phyloP scores from a whole-genome alignment of 768 basidiomycete genomes.

The Mycena sanguinolenta region DNA sequence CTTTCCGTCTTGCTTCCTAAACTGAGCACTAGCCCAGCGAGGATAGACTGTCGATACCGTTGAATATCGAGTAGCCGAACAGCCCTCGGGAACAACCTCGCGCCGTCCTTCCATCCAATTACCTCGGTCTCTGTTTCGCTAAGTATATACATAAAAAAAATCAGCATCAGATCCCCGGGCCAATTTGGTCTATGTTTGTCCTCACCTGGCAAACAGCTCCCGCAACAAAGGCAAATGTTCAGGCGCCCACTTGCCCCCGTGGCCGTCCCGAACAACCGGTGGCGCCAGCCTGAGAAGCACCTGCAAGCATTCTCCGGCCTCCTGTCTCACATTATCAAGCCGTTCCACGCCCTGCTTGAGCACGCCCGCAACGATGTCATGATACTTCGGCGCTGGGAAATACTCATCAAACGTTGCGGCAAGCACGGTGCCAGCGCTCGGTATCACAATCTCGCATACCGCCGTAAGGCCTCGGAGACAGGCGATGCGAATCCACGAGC shows the following conservation, averaged over 20 bases:
- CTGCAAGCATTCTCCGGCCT: conserved; percentile 75
- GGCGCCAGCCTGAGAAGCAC: conserved; percentile 61
- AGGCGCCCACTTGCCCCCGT: conserved; percentile 65
- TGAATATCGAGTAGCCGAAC: conserved; percentile 74
- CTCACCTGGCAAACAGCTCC: conserved; percentile 68
- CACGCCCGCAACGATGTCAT: conserved; percentile 71
- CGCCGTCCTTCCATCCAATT: conserved; percentile 77
- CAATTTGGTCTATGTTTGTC: conserved; percentile 2
- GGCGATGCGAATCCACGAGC: conserved; percentile 92
- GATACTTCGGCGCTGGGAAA: conserved; percentile 71
- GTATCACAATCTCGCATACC: conserved; percentile 65
- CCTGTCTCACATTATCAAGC: conserved; percentile 90
- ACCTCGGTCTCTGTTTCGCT: conserved; percentile 51
- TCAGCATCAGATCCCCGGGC: conserved; percentile 14
- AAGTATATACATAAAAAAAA: neutral
- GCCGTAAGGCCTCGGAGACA: conserved; percentile 77
- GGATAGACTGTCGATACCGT: conserved; percentile 71
- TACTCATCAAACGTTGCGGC: conserved; percentile 68
- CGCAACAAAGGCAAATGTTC: conserved; percentile 61
- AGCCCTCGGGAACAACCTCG: conserved; percentile 81
- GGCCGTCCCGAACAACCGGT: conserved; percentile 55
- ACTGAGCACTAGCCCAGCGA: conserved; percentile 83
- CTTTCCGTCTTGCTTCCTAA: conserved; percentile 88
- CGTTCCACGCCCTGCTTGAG: conserved; percentile 93
- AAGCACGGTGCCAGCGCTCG: conserved; percentile 51